Conservation (phyloP, 345 rosid genomes). For the Gynandropsis gynandra region DNA sequence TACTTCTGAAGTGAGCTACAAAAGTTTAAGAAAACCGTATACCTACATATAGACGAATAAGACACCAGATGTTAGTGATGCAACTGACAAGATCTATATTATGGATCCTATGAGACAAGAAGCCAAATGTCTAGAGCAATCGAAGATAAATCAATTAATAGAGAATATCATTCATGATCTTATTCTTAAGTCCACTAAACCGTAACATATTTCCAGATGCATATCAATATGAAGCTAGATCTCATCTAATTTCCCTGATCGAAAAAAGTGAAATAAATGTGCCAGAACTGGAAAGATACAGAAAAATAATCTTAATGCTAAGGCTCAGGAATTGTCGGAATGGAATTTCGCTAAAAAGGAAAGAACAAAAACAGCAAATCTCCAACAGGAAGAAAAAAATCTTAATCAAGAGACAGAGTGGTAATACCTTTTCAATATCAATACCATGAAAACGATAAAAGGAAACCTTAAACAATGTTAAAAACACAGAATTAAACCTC, state of each 20-base stretch:
- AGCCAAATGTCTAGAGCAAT: conserved; percentile 1
- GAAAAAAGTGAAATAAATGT: background rate
- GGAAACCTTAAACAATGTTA: too few relatives aligned
- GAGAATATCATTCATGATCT: background rate
- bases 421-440: too few relatives aligned
- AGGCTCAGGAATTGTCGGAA: background rate
- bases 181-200: background rate
- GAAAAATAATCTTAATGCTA: too few relatives aligned
- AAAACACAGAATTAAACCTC: too few relatives aligned
- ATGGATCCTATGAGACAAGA: conserved; percentile 3
- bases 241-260: background rate
- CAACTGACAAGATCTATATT: conserved; percentile 1
- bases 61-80: conserved; percentile 4
- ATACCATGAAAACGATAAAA: too few relatives aligned
- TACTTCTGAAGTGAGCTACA: conserved; percentile 19
- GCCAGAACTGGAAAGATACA: background rate
- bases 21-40: background rate
- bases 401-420: too few relatives aligned
- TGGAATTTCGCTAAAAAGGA: background rate
- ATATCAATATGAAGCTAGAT: background rate
- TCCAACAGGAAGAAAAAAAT: too few relatives aligned
- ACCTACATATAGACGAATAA: conserved; percentile 19
- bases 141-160: background rate
- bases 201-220: conserved; percentile 8
- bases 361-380: too few relatives aligned